These are phyloP conservation scores for Arthrobotrys musiformis DNA, from an alignment of 2,329 filamentous ascomycete species.

Conservation along the genomic window DNA sequence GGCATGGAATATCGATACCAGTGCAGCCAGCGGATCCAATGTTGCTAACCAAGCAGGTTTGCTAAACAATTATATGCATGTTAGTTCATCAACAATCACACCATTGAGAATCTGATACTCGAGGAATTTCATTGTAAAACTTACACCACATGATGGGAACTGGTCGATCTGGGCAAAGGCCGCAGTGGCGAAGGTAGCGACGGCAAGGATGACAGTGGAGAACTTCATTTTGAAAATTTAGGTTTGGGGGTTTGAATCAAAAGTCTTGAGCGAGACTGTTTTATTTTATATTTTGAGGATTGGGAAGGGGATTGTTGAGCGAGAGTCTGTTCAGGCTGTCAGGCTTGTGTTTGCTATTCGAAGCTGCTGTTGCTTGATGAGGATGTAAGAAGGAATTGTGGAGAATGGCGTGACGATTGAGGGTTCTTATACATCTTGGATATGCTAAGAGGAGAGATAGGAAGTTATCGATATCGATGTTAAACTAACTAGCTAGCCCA, in stretches of 20 bases:
- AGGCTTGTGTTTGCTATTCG: conserved; percentile 24
- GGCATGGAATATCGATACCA: conserved; percentile 56
- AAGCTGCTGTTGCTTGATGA: conserved; percentile 33
- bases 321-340: conserved; percentile 25
- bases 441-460: not conserved
- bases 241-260: not conserved
- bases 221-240: conserved; percentile 57
- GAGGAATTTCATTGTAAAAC: conserved; percentile 5
- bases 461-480: conserved; percentile 24
- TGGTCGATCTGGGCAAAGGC: conserved; percentile 53
- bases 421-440: conserved; percentile 51
- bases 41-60: conserved; percentile 47
- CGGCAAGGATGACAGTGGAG: conserved; percentile 55
- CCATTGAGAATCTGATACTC: not conserved
- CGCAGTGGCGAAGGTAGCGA: conserved; percentile 54
- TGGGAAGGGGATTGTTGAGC: conserved; percentile 15
- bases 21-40: conserved; percentile 47
- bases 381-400: conserved; percentile 18
- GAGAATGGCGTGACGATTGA: conserved; percentile 40
- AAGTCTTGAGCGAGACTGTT: conserved; percentile 26
- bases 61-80: conserved; percentile 37
- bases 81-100: no score
- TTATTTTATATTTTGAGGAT: conserved; percentile 6
- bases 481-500: conserved; percentile 10
- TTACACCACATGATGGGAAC: conserved; percentile 58